phyloP scores from a whole-genome alignment of 306 rosid genomes.

The Vachellia pachyceras region DNA sequence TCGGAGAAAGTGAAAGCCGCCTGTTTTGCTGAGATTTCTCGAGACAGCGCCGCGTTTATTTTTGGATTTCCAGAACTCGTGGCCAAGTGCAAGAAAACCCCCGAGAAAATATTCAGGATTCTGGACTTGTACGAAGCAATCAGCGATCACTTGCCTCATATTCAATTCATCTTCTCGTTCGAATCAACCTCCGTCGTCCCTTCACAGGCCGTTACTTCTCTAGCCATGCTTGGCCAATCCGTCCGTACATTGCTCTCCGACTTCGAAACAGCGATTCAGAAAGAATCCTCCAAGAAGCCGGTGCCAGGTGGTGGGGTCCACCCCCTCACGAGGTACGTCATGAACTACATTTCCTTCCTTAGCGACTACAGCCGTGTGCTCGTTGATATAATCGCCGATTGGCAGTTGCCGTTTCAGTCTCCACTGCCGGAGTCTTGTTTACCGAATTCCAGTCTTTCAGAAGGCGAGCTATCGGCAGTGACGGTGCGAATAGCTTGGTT shows the following conservation, averaged over 20 bases:
- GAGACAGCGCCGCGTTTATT: constrained; percentile 60
- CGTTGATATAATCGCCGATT: constrained; percentile 60
- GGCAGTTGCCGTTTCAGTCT: constrained; percentile 48
- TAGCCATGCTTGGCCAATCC: constrained; percentile 46
- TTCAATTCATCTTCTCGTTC: constrained; percentile 69
- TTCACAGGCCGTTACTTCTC: constrained; percentile 48
- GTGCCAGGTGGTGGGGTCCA: constrained; percentile 74
- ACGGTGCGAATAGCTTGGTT: constrained; percentile 70
- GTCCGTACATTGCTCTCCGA: constrained; percentile 62
- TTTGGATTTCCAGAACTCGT: constrained; percentile 81
- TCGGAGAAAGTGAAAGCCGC: constrained; percentile 55
- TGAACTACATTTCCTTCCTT: constrained; percentile 74
- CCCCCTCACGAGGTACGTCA: constrained; percentile 80
- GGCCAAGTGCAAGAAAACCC: constrained; percentile 73
- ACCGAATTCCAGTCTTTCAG: constrained; percentile 44
- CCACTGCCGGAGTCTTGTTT: constrained; percentile 70
- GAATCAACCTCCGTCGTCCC: constrained; percentile 64
- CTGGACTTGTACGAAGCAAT: constrained; percentile 76
- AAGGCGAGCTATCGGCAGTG: constrained; percentile 40
- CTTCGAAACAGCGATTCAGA: constrained; percentile 75
- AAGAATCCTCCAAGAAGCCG: constrained; percentile 57
- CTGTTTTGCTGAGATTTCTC: constrained; percentile 60
- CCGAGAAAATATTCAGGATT: constrained; percentile 70
- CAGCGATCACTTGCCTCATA: constrained; percentile 57
- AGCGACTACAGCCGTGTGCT: constrained; percentile 65